These are phyloP conservation scores for Saccharum officinarum DNA, from an alignment of 176 grass and related monocot species.

Conservation along the genomic window DNA sequence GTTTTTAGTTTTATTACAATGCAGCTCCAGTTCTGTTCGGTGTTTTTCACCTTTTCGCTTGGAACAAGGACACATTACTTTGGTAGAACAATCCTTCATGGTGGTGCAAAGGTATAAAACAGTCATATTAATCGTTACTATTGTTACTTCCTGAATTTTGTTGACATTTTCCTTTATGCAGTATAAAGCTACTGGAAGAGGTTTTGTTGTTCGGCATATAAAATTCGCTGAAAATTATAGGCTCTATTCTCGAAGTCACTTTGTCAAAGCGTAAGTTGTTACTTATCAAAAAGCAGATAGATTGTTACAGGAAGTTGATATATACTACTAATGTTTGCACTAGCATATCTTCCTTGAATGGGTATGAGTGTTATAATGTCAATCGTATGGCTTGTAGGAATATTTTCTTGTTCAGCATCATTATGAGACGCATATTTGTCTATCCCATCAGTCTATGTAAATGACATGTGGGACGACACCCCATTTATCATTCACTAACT, in stretches of 20 bases:
- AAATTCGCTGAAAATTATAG: constrained; percentile 97
- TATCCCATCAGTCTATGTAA: background rate
- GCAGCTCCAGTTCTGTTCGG: constrained; percentile 93
- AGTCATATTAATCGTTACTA: background rate
- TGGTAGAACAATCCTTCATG: constrained; percentile 98
- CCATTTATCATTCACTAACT: background rate
- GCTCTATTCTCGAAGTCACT: constrained; percentile 93
- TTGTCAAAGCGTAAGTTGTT: constrained; percentile 92
- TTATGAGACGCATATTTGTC: background rate
- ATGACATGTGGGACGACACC: background rate
- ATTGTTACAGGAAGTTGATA: background rate
- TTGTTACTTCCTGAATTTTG: constrained; percentile 28
- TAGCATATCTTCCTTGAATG: background rate
- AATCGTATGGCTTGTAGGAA: background rate
- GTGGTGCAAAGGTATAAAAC: constrained; percentile 76
- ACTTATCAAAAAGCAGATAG: constrained; percentile 32
- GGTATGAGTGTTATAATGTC: background rate
- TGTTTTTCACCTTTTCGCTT: constrained; percentile 98
- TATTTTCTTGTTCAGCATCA: background rate
- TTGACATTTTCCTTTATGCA: constrained; percentile 43
- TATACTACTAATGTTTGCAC: background rate
- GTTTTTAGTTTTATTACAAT: constrained; percentile 87
- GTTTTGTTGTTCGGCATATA: constrained; percentile 96
- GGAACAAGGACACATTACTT: constrained; percentile 99
- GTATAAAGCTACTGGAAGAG: constrained; percentile 94